Evolutionary conservation across 768 basidiomycete species (phyloP).

Genomic region (Mycena indigotica): DNA sequence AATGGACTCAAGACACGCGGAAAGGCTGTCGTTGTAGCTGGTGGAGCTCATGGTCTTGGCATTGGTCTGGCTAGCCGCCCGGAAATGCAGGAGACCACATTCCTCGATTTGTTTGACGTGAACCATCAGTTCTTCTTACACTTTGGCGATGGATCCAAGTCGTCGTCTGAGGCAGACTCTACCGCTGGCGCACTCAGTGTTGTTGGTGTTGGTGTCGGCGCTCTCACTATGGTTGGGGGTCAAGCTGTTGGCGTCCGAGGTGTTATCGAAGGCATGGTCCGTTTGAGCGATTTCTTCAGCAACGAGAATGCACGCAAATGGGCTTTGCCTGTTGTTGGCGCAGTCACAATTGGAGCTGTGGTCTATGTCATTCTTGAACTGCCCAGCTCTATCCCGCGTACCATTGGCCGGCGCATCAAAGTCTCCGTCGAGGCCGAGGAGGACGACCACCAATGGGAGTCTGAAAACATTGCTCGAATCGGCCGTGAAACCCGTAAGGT

Average conservation of each 20-base stretch:
- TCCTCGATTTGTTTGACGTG: slow-evolving; percentile 86
- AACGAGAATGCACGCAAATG: slow-evolving; percentile 83
- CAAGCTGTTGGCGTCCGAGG: slow-evolving; percentile 76
- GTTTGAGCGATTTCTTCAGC: slow-evolving; percentile 75
- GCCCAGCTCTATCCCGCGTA: slow-evolving; percentile 84
- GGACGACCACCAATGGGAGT: slow-evolving; percentile 61
- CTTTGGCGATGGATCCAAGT: slow-evolving; percentile 56
- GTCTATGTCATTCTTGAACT: slow-evolving; percentile 87
- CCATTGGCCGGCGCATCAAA: slow-evolving; percentile 83
- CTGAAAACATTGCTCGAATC: slow-evolving; percentile 69
- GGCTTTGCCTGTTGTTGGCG: slow-evolving; percentile 85
- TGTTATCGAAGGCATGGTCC: slow-evolving; percentile 76
- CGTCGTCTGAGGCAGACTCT: slow-evolving; percentile 32
- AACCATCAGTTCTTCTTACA: slow-evolving; percentile 76
- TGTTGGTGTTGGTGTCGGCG: slow-evolving; percentile 78
- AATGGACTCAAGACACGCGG: slow-evolving; percentile 42
- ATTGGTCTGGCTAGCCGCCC: slow-evolving; percentile 77
- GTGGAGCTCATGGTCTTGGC: slow-evolving; percentile 78
- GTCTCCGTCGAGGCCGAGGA: slow-evolving; percentile 57
- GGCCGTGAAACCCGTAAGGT: slow-evolving; percentile 91
- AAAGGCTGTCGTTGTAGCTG: slow-evolving; percentile 65
- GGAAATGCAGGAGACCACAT: slow-evolving; percentile 77
- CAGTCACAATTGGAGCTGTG: slow-evolving; percentile 68
- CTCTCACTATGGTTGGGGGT: slow-evolving; percentile 87
- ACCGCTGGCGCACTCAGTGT: slow-evolving; percentile 68